phyloP scores from a whole-genome alignment of 129 eudicot genomes.

The Arctium minus region DNA sequence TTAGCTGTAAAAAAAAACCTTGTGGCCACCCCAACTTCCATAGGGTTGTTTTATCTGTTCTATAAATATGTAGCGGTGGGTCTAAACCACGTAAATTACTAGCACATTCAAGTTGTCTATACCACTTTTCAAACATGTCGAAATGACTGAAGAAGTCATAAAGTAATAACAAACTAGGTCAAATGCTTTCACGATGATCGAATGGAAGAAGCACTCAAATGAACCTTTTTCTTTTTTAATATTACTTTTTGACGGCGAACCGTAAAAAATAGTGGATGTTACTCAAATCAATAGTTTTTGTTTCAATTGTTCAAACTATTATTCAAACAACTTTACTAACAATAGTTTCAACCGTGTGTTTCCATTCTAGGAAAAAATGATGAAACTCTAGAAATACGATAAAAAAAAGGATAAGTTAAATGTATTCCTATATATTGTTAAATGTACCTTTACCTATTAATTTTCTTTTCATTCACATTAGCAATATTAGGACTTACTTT shows the following conservation, averaged over 20 bases:
- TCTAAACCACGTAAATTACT: neutral
- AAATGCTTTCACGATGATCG: neutral
- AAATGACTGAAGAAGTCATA: neutral
- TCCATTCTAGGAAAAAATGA: neutral
- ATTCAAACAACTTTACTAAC: neutral
- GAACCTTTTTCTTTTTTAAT: neutral
- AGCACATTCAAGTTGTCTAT: neutral
- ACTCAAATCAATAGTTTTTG: neutral
- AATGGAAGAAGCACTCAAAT: neutral
- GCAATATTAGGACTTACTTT: too few relatives aligned
- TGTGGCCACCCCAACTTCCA: neutral
- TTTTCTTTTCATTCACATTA: too few relatives aligned
- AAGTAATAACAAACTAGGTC: neutral
- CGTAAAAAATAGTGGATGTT: neutral
- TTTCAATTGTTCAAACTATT: neutral
- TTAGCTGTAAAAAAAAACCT: neutral
- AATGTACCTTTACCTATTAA: too few relatives aligned
- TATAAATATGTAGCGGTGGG: neutral
- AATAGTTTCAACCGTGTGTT: neutral
- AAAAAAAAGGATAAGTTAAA: neutral
- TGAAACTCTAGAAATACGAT: neutral
- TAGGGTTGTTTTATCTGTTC: neutral
- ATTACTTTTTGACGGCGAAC: neutral
- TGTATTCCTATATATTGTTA: too few relatives aligned
- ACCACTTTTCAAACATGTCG: neutral